Base-by-base conservation (phyloP, 192 early-diverging fungal genomes). In the Coemansia sp. region DNA sequence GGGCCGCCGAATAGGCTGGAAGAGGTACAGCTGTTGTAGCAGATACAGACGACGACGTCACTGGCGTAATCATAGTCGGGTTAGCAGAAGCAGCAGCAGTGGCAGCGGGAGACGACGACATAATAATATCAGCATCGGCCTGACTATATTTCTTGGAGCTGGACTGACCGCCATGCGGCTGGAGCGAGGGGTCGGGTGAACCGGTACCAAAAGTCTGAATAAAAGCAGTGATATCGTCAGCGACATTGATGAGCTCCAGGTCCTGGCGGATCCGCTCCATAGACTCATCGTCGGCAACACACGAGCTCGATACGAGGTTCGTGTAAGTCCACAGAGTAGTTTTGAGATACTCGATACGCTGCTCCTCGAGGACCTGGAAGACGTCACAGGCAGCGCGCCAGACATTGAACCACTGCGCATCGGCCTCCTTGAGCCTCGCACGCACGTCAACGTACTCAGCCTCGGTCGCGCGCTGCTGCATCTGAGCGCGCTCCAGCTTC, bases 211-310 rank as follows among this genome's bases (percentile, higher is more conserved):
- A 79, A 14, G 82, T 78, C 21, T 85, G 71, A 32, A 93, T 90
- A 55, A 91, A 92, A 6, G 64, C 74, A 19, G 80, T 45, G 55
- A 94, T 89, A 67, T 94, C 90, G 31, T 84, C 77, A 23, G 83
- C 76, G 14, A 89, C 85, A 57, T 87, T 82, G 44, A 89, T 87
- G 14, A 84, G 64, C 59, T 92, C 92, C 51, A 94, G 68, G 46
- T 84, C 84, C 45, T 86, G 80, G 59, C 90, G 82, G 41, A 94
- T 88, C 19, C 87, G 75, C 64, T 94, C 92, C 74, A 88, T 90
- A 6, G 91, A 88, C 84, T 92, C 90, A 66, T 91, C 90, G 51
- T 94, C 92, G 23, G 86, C 76, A 9, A 89, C 89, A 27, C 86
- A 89, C n/a, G 80, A 68, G 44, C 80, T 84, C n/a, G 90, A 90